Conservation (phyloP, 257 asterid genomes). For the Apocynum venetum region DNA sequence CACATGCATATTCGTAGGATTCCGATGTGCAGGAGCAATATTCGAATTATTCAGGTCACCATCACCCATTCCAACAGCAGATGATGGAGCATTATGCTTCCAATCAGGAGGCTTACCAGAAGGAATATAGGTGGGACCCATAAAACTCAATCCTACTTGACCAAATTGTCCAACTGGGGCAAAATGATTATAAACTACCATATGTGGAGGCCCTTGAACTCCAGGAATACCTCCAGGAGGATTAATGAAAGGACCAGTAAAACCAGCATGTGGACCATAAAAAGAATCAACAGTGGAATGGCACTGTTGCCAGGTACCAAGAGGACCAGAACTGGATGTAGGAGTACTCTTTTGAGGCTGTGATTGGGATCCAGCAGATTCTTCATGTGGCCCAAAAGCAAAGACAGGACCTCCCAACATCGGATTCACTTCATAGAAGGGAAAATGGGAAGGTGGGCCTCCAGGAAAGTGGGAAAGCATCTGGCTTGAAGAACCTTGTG, state of each 20-base stretch:
- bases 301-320: slow-evolving; percentile 79
- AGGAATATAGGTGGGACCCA: slow-evolving; percentile 92
- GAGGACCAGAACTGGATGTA: slow-evolving; percentile 58
- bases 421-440: slow-evolving; percentile 89
- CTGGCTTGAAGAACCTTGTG: slow-evolving; percentile 69
- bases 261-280: slow-evolving; percentile 81
- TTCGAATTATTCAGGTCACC: slow-evolving; percentile 53
- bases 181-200: slow-evolving; percentile 98
- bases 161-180: slow-evolving; percentile 97
- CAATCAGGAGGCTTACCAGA: slow-evolving; percentile 92
- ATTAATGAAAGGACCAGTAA: slow-evolving; percentile 67
- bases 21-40: slow-evolving; percentile 50
- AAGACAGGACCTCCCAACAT: slow-evolving; percentile 84
- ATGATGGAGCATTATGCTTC: slow-evolving; percentile 59
- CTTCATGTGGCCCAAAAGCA: slow-evolving; percentile 75
- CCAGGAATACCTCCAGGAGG: slow-evolving; percentile 86
- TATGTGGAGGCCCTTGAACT: slow-evolving; percentile 88
- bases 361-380: slow-evolving; percentile 58
- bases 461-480: slow-evolving; percentile 81
- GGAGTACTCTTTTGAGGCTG: slow-evolving; percentile 59
- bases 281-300: slow-evolving; percentile 85
- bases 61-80: slow-evolving; percentile 54
- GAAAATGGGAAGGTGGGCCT: slow-evolving; percentile 83
- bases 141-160: slow-evolving; percentile 93
- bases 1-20: slow-evolving; percentile 50